phyloP scores from a whole-genome alignment of 495 filamentous ascomycete species.

The Aspergillus nidulans region DNA sequence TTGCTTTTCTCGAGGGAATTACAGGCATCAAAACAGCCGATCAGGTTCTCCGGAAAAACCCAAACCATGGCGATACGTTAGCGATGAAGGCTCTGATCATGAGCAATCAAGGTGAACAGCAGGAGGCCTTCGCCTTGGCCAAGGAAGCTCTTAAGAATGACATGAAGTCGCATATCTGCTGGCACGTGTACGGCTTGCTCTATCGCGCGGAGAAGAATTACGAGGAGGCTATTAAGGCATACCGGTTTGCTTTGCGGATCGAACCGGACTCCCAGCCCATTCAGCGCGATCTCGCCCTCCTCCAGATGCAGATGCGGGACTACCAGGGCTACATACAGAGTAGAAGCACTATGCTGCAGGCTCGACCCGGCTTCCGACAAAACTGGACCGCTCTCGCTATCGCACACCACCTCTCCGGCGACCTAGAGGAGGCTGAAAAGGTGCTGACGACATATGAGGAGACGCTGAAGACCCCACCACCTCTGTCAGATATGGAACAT shows the following conservation, averaged over 20 bases:
- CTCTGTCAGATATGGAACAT: conserved; percentile 81
- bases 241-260: conserved; percentile 86
- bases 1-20: conserved; percentile 9
- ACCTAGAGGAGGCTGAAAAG: conserved; percentile 81
- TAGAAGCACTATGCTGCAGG: conserved; percentile 76
- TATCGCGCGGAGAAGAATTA: conserved; percentile 94
- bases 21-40: conserved; percentile 85
- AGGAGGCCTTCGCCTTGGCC: conserved; percentile 89
- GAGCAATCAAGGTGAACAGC: conserved; percentile 81
- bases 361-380: conserved; percentile 70
- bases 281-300: conserved; percentile 83
- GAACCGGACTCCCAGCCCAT: conserved; percentile 94
- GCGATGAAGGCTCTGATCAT: conserved; percentile 98
- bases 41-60: conserved; percentile 88
- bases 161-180: conserved; percentile 98
- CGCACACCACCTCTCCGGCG: conserved; percentile 82
- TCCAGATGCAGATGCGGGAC: conserved; percentile 96
- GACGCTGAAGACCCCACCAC: conserved; percentile 71
- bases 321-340: conserved; percentile 90
- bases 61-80: conserved; percentile 95
- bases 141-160: conserved; percentile 88
- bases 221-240: conserved; percentile 97
- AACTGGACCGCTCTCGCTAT: conserved; percentile 97
- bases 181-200: conserved; percentile 98
- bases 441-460: conserved; percentile 89